Conservation (phyloP, 768 basidiomycete genomes). For the Tylopilus rubrobrunneus region DNA sequence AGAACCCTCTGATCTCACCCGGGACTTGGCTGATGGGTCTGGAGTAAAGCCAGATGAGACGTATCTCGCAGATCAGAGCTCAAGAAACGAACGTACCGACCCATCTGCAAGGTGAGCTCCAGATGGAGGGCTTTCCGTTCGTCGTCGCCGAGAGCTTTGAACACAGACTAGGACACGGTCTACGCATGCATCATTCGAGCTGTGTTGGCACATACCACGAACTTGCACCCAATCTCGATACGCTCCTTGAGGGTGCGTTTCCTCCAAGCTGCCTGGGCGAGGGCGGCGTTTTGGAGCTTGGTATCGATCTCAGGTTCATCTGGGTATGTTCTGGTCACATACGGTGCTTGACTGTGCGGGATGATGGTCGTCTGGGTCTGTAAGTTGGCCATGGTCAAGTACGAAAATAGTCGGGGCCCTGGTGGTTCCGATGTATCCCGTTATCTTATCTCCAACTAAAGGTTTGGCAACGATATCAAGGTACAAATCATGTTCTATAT, state of each 20-base stretch:
- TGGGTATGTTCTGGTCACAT: constrained; percentile 60
- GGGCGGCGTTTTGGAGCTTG: constrained; percentile 51
- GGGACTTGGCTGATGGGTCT: constrained; percentile 77
- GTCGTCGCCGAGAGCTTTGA: constrained; percentile 42
- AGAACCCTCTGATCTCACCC: constrained; percentile 77
- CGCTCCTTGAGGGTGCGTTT: constrained; percentile 56
- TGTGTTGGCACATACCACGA: constrained; percentile 50
- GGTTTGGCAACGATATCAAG: background rate
- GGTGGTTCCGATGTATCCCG: too few relatives aligned
- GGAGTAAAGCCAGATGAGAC: background rate
- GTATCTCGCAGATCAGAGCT: background rate
- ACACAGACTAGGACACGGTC: constrained; percentile 39
- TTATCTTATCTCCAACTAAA: constrained; percentile 13
- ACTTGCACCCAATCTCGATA: constrained; percentile 65
- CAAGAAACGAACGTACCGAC: constrained; percentile 53
- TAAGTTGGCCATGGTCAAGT: constrained; percentile 17
- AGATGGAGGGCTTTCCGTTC: constrained; percentile 48
- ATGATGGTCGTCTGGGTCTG: constrained; percentile 73
- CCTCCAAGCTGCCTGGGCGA: constrained; percentile 75
- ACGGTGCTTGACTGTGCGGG: constrained; percentile 70
- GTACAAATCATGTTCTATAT: constrained; percentile 9
- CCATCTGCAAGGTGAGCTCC: constrained; percentile 89
- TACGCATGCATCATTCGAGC: background rate
- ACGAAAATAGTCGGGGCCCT: background rate
- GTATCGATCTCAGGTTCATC: constrained; percentile 54